Base-by-base conservation (phyloP, 805 yeast species). In the Ogataea pilisensis region DNA sequence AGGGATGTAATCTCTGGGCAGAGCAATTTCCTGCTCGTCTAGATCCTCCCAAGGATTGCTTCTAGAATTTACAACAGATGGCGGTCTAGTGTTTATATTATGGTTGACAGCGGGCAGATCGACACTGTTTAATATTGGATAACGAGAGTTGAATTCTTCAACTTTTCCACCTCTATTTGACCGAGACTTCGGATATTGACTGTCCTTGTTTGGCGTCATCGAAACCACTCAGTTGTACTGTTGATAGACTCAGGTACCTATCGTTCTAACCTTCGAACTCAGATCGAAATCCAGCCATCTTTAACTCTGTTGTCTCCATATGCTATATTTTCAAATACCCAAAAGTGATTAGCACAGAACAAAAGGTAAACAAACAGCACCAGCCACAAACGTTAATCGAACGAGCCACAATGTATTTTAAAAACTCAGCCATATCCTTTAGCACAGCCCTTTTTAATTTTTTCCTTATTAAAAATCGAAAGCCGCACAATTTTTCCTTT, bases 11-110 rank as follows among this genome's bases (percentile, higher is more conserved):
- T 47, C 26, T 33, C 45, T 40, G 26, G 43, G 44, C 19, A 42
- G 22, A 8, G 34, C 40, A 14, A 9, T 13, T 27, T 27, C 14
- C 5, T 35, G 42, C 7, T 30, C 21, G 5, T 42, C 41, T 14
- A 27, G 20, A 8, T 29, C 36, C 2, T 14, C 20, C 51, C 51
- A 48, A 5, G 49, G 49, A 31, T 48, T 45, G 20, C 4, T 11
- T 17, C 38, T 19, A 19, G 27, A n/a, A 19, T 12, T 19, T 29
- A 13, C 17, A 19, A 13, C 7, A 11, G 21, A 8, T 3, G 7
- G 30, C 26, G 9, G 4, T 18, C 31, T 26, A n/a, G 11, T 22
- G 18, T 26, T 27, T 12, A 16, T 27, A 18, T 19, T 19, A 8
- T n/a, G 5, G 8, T 14, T 13, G 20, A 27, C n/a, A 8, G 14